Percentiles rank a stretch among this genome's conserved stretches.
These are phyloP conservation scores for Polychaeton citri DNA, from an alignment of 2,329 filamentous ascomycete genomes.

Conservation along the genomic window DNA sequence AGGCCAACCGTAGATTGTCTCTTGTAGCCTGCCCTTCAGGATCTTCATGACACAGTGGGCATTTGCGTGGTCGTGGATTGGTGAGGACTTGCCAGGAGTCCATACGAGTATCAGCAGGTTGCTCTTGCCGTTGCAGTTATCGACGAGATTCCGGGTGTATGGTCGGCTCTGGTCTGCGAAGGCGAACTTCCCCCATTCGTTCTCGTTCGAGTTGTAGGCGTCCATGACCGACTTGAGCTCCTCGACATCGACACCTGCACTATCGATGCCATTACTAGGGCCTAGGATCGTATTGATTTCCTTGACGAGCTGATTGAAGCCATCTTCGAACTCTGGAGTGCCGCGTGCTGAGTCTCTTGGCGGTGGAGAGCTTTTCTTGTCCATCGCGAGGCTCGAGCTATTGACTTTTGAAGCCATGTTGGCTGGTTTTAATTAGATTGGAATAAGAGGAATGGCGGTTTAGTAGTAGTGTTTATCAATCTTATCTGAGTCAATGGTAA, in stretches of 20 bases:
- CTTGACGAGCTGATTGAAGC: slow-evolving; percentile 57
- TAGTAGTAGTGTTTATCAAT: no score
- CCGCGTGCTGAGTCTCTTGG: slow-evolving; percentile 16
- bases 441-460: no score
- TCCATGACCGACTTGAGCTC: slow-evolving; percentile 62
- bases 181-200: slow-evolving; percentile 64
- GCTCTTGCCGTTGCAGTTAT: slow-evolving; percentile 74
- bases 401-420: no score
- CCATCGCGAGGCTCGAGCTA: no score
- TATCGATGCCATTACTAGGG: slow-evolving; percentile 68
- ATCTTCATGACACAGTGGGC: slow-evolving; percentile 90
- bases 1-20: slow-evolving; percentile 71
- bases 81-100: slow-evolving; percentile 69
- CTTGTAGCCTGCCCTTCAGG: slow-evolving; percentile 62
- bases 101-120: slow-evolving; percentile 77
- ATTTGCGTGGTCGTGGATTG: slow-evolving; percentile 68
- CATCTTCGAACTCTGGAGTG: slow-evolving; percentile 11
- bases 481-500: no score
- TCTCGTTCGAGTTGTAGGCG: slow-evolving; percentile 53
- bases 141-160: slow-evolving; percentile 82
- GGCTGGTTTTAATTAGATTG: no score
- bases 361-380: slow-evolving; percentile 2
- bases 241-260: slow-evolving; percentile 64
- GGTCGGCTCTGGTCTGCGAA: slow-evolving; percentile 54
- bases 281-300: slow-evolving; percentile 65